Percentiles rank a stretch among this genome's conserved stretches.
Conservation (phyloP, 1,284 basidiomycete genomes). For the Golubevia sp. region DNA sequence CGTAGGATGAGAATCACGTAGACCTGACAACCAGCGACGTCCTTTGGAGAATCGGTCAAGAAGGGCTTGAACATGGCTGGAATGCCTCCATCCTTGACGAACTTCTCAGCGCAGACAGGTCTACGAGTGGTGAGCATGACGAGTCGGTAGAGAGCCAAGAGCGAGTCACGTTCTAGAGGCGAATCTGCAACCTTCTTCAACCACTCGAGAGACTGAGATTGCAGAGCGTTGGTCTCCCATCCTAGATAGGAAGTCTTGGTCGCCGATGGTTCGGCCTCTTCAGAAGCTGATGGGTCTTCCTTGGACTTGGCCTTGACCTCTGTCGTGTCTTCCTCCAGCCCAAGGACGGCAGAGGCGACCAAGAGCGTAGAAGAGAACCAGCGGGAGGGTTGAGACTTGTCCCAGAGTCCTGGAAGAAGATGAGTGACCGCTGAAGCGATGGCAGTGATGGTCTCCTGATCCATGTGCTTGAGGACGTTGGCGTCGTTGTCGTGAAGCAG, state of each 20-base stretch:
- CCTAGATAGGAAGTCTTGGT: conserved; percentile 68
- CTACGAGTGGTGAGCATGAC: conserved; percentile 44
- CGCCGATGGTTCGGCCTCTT: conserved; percentile 55
- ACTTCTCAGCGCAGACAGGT: conserved; percentile 18
- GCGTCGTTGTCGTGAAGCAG: conserved; percentile 74
- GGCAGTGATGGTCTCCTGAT: conserved; percentile 62
- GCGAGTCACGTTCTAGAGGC: conserved; percentile 19
- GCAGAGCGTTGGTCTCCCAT: conserved; percentile 73
- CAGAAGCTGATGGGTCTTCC: conserved; percentile 57
- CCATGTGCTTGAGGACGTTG: conserved; percentile 71
- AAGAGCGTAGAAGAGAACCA: conserved; percentile 84
- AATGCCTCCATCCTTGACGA: conserved; percentile 33
- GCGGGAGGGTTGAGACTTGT: conserved; percentile 65
- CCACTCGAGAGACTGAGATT: conserved; percentile 64
- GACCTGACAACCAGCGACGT: conserved; percentile 70
- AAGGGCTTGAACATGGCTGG: conserved; percentile 43
- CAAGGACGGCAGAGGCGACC: conserved; percentile 79
- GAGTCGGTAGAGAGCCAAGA: conserved; percentile 46
- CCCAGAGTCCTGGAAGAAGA: conserved; percentile 7
- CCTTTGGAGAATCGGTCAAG: conserved; percentile 22
- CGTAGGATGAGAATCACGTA: conserved; percentile 86
- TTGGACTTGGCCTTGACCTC: conserved; percentile 65
- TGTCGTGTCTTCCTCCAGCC: conserved; percentile 74
- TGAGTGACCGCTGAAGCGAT: conserved; percentile 19
- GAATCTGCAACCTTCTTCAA: conserved; percentile 1